Base-by-base conservation (phyloP, 345 rosid genomes). In the Aegle marmelos region DNA sequence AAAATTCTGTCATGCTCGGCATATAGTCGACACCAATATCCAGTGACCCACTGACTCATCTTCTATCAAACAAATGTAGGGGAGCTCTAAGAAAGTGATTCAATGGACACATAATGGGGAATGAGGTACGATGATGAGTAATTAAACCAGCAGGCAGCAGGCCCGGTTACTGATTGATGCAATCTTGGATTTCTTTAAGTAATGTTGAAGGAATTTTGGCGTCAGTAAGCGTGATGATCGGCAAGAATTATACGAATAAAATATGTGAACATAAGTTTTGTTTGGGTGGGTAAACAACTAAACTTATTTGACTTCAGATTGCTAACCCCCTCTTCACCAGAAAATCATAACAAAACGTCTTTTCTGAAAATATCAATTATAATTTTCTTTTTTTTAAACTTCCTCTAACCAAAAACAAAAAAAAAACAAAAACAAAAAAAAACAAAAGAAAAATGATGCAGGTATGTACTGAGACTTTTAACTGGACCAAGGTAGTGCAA, bases 151-250 rank as follows among this genome's bases (percentile, higher is more conserved):
- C 50, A 65, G 69, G 57, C 57, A 53, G 57, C 21, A 53, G 31
- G 45, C 79, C 39, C 27, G 45, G 22, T 27, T 13, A 45, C 3
- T 24, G 33, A 50, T 48, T 2, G 57, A 31, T n/a, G 2, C 36
- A 58, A 58, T 57, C 66, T 69, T 68, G 28, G 59, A 33, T 70
- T 58, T 48, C 21, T 48, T 81, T 53, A 33, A 70, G 81, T 72
- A 61, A 48, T 22, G 28, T 59, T 22, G 68, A 79, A 76, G 82
- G 66, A 76, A 78, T 34, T 68, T 13, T 62, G 33, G 21, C 22
- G n/a, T 30, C 17, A 39, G 11, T 25, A 1, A 28, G 83, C 82
- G 87, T 76, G 76, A 84, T 76, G 41, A 72, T 41, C 82, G 84
- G 80, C 50, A 54, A 45, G 34, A 39, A 37, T 2, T 27, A 37